phyloP scores from a whole-genome alignment of 2,329 filamentous ascomycete genomes.

The Sclerotinia nivalis region DNA sequence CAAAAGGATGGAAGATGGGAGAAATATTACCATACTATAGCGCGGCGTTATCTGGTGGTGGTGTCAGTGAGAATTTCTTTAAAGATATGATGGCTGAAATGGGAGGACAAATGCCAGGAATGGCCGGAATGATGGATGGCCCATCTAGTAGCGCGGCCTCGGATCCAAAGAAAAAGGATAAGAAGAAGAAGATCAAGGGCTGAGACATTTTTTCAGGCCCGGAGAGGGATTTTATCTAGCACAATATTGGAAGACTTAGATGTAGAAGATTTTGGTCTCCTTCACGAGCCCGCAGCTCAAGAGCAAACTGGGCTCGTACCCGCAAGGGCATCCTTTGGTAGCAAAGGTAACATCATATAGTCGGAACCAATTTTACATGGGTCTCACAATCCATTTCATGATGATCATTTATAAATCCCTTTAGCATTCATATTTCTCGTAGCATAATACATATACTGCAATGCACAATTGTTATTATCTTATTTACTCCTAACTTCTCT shows the following conservation, averaged over 20 bases:
- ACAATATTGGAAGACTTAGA: neutral
- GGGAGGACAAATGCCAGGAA: conserved; percentile 50
- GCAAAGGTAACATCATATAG: conserved; percentile 20
- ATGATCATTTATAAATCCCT: neutral
- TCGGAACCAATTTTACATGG: neutral
- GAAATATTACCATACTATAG: conserved; percentile 83
- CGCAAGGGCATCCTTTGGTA: conserved; percentile 23
- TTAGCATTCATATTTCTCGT: neutral
- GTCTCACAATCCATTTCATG: neutral
- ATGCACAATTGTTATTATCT: neutral
- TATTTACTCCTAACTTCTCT: neutral
- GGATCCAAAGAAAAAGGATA: conserved; percentile 52
- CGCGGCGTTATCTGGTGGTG: conserved; percentile 86
- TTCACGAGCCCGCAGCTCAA: neutral
- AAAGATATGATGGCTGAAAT: conserved; percentile 98
- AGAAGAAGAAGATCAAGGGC: conserved; percentile 38
- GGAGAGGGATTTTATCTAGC: neutral
- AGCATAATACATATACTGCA: neutral
- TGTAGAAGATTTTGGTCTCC: neutral
- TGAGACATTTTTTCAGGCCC: conserved; percentile 21
- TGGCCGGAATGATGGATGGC: conserved; percentile 45
- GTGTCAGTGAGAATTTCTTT: conserved; percentile 90
- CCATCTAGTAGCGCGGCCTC: conserved; percentile 35
- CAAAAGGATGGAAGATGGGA: conserved; percentile 88
- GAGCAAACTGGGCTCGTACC: conserved; percentile 6